A percentile compares a stretch with the other conserved stretches of the same genome.
phyloP scores from a whole-genome alignment of 805 yeast genomes.

The Metschnikowia noctiluminum region DNA sequence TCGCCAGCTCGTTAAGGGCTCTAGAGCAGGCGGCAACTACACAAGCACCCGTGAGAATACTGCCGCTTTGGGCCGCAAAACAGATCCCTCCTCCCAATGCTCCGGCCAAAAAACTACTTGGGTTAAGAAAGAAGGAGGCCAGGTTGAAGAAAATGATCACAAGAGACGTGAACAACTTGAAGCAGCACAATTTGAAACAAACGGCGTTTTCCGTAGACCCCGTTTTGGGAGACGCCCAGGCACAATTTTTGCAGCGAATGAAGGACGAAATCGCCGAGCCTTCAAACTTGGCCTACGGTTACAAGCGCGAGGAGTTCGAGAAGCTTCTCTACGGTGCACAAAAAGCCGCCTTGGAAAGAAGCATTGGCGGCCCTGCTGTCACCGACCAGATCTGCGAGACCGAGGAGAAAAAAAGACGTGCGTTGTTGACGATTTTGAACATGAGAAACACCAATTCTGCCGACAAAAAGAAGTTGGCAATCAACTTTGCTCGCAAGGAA shows the following conservation, averaged over 20 bases:
- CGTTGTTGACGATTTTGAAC: conserved; percentile 66
- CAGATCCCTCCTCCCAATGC: conserved; percentile 34
- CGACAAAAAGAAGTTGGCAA: conserved; percentile 57
- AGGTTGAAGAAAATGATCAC: conserved; percentile 40
- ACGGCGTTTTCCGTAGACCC: conserved; percentile 61
- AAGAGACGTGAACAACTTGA: conserved; percentile 37
- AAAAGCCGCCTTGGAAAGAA: conserved; percentile 47
- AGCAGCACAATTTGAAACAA: conserved; percentile 34
- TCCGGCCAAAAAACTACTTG: conserved; percentile 29
- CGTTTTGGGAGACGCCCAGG: conserved; percentile 67
- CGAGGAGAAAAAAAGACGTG: conserved; percentile 61
- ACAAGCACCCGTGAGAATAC: conserved; percentile 4
- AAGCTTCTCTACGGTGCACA: conserved; percentile 76
- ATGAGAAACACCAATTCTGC: conserved; percentile 64
- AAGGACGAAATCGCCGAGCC: conserved; percentile 66
- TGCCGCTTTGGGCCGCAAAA: conserved; percentile 32
- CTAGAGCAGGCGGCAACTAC: conserved; percentile 9
- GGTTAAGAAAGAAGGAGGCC: conserved; percentile 37
- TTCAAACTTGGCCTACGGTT: conserved; percentile 57
- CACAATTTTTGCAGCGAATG: conserved; percentile 67
- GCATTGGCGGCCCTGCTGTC: conserved; percentile 29
- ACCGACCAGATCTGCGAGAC: conserved; percentile 25
- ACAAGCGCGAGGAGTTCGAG: conserved; percentile 63
- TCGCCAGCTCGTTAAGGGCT: conserved; percentile 4
- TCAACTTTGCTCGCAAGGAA: conserved; percentile 67